Conservation (phyloP, 805 yeast genomes). For the Candida saitoana region DNA sequence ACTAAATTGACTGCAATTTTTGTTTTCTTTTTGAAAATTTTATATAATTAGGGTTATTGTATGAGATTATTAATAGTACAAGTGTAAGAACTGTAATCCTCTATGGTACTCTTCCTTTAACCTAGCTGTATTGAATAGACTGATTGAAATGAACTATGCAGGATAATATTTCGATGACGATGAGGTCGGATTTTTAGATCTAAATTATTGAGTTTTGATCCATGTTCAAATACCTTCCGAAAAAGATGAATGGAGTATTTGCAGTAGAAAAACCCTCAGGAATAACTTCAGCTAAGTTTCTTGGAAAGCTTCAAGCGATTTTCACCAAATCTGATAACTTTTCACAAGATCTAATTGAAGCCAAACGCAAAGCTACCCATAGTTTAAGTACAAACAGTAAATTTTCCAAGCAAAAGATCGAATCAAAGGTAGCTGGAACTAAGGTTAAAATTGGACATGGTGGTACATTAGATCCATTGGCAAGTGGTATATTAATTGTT, state of each 20-base stretch:
- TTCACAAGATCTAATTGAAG: conserved; percentile 47
- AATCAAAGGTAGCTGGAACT: conserved; percentile 47
- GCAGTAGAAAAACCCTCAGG: conserved; percentile 91
- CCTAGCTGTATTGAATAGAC: no score
- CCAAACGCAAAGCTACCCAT: conserved; percentile 42
- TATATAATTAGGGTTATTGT: no score
- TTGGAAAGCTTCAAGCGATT: conserved; percentile 59
- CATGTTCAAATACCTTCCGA: conserved; percentile 5
- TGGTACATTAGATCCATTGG: conserved; percentile 93
- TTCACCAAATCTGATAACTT: conserved; percentile 61
- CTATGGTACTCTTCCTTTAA: no score
- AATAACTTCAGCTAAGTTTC: conserved; percentile 69
- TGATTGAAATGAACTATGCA: background rate
- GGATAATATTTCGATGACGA: conserved; percentile 3
- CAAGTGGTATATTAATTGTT: conserved; percentile 87
- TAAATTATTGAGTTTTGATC: conserved; percentile 1
- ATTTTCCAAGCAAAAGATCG: conserved; percentile 45
- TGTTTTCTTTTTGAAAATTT: no score
- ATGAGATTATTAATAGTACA: no score
- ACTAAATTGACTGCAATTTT: no score
- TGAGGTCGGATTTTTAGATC: conserved; percentile 1
- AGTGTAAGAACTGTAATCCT: no score
- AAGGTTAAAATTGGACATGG: conserved; percentile 96
- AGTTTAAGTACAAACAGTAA: conserved; percentile 36
- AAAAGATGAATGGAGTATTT: conserved; percentile 80